These are phyloP conservation scores for Diplotaxis tenuifolia DNA, from an alignment of 345 rosid species.

Conservation along the genomic window DNA sequence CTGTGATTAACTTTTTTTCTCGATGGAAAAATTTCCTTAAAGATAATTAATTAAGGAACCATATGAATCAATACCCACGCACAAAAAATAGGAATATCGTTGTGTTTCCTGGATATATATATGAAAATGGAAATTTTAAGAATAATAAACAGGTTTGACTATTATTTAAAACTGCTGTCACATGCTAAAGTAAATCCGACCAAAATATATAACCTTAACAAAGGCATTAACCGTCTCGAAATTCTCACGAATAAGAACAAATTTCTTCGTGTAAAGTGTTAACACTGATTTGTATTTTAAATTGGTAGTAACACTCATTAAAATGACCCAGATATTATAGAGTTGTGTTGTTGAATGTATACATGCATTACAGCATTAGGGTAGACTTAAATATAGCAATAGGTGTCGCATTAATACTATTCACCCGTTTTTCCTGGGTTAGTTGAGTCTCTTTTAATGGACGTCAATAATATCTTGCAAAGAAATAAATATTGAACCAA, in stretches of 20 bases:
- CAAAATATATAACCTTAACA: background rate
- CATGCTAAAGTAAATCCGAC: conserved; percentile 13
- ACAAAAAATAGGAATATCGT: background rate
- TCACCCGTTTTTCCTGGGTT: conserved; percentile 10
- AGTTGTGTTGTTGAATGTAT: background rate
- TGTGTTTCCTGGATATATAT: background rate
- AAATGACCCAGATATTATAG: background rate
- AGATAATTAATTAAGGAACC: conserved; percentile 7
- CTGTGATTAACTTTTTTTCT: background rate
- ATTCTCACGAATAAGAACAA: background rate
- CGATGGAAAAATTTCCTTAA: too few relatives aligned
- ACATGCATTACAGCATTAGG: background rate
- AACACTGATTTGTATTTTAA: background rate
- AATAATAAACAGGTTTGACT: background rate
- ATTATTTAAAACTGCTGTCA: background rate
- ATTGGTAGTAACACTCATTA: background rate
- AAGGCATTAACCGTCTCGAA: conserved; percentile 13
- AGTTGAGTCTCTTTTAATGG: conserved; percentile 21
- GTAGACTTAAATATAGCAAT: background rate
- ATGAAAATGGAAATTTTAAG: background rate
- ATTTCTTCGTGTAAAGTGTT: background rate
- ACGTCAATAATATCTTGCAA: background rate
- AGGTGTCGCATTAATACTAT: conserved; percentile 8
- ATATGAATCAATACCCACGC: background rate
- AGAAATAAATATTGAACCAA: too few relatives aligned